Percentiles rank a stretch among this genome's conserved stretches.
phyloP scores from a whole-genome alignment of 1,284 basidiomycete species.

The Apiotrichum gamsii region DNA sequence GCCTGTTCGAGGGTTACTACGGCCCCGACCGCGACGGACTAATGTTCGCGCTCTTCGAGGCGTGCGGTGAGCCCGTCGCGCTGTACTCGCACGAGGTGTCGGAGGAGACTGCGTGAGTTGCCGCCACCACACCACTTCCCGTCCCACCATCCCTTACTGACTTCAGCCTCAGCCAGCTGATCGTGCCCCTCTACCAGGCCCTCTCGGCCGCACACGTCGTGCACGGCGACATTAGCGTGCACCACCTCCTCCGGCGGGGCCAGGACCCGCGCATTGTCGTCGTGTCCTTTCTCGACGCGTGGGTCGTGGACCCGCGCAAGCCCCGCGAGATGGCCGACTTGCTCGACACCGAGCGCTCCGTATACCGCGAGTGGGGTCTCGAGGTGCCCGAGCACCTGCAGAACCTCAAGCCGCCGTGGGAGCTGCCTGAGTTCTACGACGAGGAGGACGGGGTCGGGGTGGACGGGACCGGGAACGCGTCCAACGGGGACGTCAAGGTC shows the following conservation, averaged over 20 bases:
- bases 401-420: slow-evolving; percentile 6
- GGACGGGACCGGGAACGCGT: too few relatives aligned
- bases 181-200: neutral
- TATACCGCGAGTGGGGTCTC: slow-evolving; percentile 5
- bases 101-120: neutral
- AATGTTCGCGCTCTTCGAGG: slow-evolving; percentile 5
- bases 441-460: too few relatives aligned
- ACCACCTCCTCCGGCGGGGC: neutral
- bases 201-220: slow-evolving; percentile 5
- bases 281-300: slow-evolving; percentile 2
- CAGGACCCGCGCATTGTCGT: neutral
- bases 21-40: neutral
- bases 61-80: slow-evolving; percentile 1
- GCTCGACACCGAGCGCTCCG: slow-evolving; percentile 2
- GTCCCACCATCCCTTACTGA: too few relatives aligned
- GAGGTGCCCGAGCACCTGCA: neutral
- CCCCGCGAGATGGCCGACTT: slow-evolving; percentile 1
- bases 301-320: slow-evolving; percentile 1
- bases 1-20: slow-evolving; percentile 2
- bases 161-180: neutral
- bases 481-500: too few relatives aligned
- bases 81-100: neutral
- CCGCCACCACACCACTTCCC: neutral
- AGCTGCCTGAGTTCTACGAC: neutral
- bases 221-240: slow-evolving; percentile 4